Conservation (phyloP, 2,329 filamentous ascomycete genomes). For the Bipolaris sorokiniana region DNA sequence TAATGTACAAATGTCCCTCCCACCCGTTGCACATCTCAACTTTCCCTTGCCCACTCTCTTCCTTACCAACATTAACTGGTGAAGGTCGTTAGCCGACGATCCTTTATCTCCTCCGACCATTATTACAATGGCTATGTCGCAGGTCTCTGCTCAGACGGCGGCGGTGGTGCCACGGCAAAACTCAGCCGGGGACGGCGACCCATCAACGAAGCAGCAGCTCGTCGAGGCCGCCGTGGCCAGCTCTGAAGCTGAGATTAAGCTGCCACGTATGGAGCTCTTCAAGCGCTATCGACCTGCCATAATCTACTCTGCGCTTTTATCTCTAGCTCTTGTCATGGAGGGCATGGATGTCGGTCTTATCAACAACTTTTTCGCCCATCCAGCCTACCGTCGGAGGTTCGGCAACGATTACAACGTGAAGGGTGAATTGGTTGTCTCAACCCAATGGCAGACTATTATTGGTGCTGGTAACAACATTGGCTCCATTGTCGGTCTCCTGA, state of each 20-base stretch:
- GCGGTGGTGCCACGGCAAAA: conserved; percentile 7
- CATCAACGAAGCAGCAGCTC: conserved; percentile 23
- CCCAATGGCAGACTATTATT: conserved; percentile 50
- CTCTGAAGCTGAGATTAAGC: conserved; percentile 19
- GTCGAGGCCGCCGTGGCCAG: conserved; percentile 15
- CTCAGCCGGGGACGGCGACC: conserved; percentile 11
- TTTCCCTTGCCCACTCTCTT: neutral
- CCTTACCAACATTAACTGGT: conserved; percentile 6
- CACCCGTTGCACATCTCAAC: conserved; percentile 5
- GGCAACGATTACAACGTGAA: conserved; percentile 41
- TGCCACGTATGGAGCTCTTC: conserved; percentile 23
- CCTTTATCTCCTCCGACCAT: neutral
- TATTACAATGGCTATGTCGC: conserved; percentile 18
- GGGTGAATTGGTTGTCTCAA: conserved; percentile 43
- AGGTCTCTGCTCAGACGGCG: conserved; percentile 13
- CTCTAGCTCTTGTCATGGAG: conserved; percentile 85
- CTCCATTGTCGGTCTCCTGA: conserved; percentile 47
- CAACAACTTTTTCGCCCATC: conserved; percentile 72
- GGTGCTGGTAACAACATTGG: conserved; percentile 50
- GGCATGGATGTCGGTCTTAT: conserved; percentile 80
- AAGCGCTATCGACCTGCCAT: conserved; percentile 59
- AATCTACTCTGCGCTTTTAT: conserved; percentile 78
- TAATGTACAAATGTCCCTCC: conserved; percentile 14
- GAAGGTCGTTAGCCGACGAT: neutral
- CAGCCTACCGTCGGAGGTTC: conserved; percentile 48